Base-by-base conservation (phyloP, 257 asterid genomes). In the Solanum neorickii region DNA sequence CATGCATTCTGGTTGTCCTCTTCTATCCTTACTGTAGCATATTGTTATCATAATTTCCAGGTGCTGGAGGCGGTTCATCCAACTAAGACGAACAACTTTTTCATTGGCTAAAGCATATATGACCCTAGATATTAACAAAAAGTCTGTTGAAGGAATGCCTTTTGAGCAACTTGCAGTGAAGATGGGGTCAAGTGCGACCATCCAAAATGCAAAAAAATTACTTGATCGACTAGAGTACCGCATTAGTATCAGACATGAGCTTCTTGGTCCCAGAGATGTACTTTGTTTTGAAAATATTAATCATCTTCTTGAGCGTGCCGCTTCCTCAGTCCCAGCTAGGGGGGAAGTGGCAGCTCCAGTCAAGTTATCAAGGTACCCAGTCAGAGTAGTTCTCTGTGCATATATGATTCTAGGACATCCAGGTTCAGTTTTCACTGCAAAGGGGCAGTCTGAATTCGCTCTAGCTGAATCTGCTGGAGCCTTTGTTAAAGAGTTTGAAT, bases 371-470 rank as follows among this genome's bases (percentile, higher is more conserved):
- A 88, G 90, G 88, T 88, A 88, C 60, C 88, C 87, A 46, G 90
- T 60, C 83, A 86, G 90, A 68, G 42, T 85, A 29, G 88, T 88
- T 75, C 90, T 88, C 39, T 88, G 88, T 88, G 88, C 90, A 62
- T 88, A 85, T 77, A 85, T 88, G 90, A 88, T 88, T 60, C n/a
- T 88, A 70, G 83, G 88, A 46, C 90, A 88, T 88, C 88, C 88
- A 46, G 88, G 78, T 41, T 62, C 52, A 46, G 87, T 88, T 84
- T 85, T 85, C 86, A 88, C 59, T 76, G 88, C 80, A 7, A 77
- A 65, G 65, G 83, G 88, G 39, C 72, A 85, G 73, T 33, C 44
- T 33, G 90, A 75, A 62, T 20, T 37, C 66, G 52, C 76, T 65
- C 88, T 88, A 76, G 66, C 90, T 65, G 85, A 85, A 46, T 82